A percentile compares a stretch with the other conserved stretches of the same genome.
Conservation (phyloP, 1,139 yeast genomes). For the Taphrina flavorubra region DNA sequence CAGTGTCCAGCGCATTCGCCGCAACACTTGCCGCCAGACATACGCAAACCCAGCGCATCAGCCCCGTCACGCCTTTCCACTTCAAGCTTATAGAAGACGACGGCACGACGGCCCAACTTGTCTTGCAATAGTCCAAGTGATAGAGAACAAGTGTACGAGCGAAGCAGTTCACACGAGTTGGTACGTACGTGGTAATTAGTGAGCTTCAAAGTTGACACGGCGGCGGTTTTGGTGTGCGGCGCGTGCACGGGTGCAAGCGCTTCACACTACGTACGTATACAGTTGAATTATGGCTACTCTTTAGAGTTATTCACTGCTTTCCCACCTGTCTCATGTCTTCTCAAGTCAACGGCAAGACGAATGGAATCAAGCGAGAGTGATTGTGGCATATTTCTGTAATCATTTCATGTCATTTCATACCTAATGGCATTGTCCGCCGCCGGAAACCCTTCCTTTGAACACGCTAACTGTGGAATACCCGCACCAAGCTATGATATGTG, state of each 20-base stretch:
- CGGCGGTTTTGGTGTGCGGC: background rate
- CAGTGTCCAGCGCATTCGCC: conserved; percentile 5
- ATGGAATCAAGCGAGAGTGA: no score
- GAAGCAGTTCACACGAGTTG: no score
- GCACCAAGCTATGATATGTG: background rate
- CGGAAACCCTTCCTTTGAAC: background rate
- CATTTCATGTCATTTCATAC: background rate
- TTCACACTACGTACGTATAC: no score
- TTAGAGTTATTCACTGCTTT: no score
- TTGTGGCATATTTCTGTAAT: background rate
- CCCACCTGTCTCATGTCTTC: no score
- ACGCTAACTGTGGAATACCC: background rate
- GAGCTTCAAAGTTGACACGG: conserved; percentile 7
- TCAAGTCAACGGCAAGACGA: no score
- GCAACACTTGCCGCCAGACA: conserved; percentile 6
- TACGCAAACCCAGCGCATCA: conserved; percentile 14
- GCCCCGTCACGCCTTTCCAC: background rate
- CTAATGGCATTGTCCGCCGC: background rate
- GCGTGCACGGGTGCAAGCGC: background rate
- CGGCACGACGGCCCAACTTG: no score
- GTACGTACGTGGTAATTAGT: background rate
- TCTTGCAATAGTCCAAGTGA: no score
- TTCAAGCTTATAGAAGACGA: no score
- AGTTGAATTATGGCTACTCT: no score
- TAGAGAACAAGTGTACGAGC: no score